Evolutionary conservation across 2,329 filamentous ascomycete species (phyloP), one percentile per base, ranked within the genome.

Genomic region (Fusarium begoniae): DNA sequence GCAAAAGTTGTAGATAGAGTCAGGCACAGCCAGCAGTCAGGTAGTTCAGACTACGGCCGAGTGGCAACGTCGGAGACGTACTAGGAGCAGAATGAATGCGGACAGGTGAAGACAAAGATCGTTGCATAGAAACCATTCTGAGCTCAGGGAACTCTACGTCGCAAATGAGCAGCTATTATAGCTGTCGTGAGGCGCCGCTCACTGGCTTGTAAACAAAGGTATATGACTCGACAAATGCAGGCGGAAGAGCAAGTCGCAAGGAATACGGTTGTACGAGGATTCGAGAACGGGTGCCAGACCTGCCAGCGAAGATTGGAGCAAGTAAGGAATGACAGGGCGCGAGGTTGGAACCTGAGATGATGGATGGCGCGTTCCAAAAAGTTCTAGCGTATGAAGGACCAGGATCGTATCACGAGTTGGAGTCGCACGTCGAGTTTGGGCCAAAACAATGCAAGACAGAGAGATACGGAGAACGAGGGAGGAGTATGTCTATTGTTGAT

Each of bases 111-210:
- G 90, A 91, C 72, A 88, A 84, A 73, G 89, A 90, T 78, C 87
- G 87, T 83, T 90, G 87, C 88, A 90, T 89, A 82, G 88, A 87
- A 81, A 88, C 87, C 87, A 90, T 90, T 82, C 81, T 87, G 86
- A 82, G 81, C 81, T 83, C 85, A 86, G 79, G 73, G 75, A 63
- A 56, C 74, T 72, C 75, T 66, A 65, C 66, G 74, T 71, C 70
- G 77, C 78, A 75, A 72, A 79, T 79, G 80, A 77, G 77, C 79
- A 83, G 84, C 81, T 80, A 68, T 67, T 72, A 75, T 66, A 78
- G 80, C 79, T 78, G 77, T 75, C 75, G 63, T 43, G 70, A 77
- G 75, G 74, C 70, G 75, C 76, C 69, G 69, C 74, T 71, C 67
- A 76, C 70, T 69, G 75, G 69, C 65, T 70, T 70, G 68, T 66